Conservation (phyloP, 148 eudicot species). For the Simmondsia chinensis region DNA sequence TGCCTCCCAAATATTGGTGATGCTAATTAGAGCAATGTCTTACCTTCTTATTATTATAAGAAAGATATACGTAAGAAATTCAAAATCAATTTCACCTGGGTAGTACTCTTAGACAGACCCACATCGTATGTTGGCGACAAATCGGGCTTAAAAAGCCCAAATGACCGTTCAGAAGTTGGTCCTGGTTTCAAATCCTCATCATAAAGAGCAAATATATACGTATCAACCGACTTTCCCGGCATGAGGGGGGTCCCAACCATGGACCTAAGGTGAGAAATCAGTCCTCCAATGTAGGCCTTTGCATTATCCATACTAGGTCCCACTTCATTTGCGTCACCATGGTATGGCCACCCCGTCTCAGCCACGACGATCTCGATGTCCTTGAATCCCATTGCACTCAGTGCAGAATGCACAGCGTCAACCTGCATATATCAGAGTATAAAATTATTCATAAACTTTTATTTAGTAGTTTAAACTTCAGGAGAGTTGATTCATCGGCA, state of each 20-base stretch:
- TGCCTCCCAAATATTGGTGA: no score
- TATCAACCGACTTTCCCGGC: constrained; percentile 82
- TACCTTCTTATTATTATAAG: no score
- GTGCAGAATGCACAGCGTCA: constrained; percentile 72
- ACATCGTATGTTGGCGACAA: constrained; percentile 54
- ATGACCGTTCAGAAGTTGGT: constrained; percentile 52
- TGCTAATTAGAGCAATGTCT: neutral
- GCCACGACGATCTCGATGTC: constrained; percentile 79
- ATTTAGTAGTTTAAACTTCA: no score
- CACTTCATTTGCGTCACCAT: constrained; percentile 69
- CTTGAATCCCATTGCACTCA: constrained; percentile 59
- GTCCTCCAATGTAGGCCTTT: constrained; percentile 62
- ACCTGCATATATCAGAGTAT: constrained; percentile 42
- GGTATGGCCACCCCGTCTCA: constrained; percentile 93
- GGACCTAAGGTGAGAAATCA: constrained; percentile 60
- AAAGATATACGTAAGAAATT: neutral
- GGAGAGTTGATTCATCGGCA: no score
- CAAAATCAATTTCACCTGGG: constrained; percentile 22
- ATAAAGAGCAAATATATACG: constrained; percentile 82
- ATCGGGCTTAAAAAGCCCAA: constrained; percentile 69
- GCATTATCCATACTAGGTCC: constrained; percentile 73
- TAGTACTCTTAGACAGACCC: constrained; percentile 38
- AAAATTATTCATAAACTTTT: no score
- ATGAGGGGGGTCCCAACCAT: constrained; percentile 81
- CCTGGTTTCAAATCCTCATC: constrained; percentile 91